Conservation (phyloP, 2,329 filamentous ascomycete genomes). For the Helicocarpus griseus region DNA sequence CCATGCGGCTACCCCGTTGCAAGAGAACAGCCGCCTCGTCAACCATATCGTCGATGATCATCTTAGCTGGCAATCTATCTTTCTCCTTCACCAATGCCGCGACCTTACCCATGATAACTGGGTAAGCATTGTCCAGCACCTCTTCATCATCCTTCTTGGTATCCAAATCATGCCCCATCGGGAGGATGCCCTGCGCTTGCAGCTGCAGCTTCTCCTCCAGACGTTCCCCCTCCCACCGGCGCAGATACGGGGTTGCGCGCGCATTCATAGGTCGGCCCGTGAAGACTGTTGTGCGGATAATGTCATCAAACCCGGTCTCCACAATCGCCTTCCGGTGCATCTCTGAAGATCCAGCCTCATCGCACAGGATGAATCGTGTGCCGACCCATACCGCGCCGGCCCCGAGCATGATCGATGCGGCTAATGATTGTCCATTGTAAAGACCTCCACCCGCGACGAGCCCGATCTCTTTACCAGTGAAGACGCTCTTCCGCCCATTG, state of each 20-base stretch:
- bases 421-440: conserved; percentile 82
- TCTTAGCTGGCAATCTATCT: conserved; percentile 84
- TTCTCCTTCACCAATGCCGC: conserved; percentile 88
- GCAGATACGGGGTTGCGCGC: conserved; percentile 85
- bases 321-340: conserved; percentile 91
- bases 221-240: conserved; percentile 93
- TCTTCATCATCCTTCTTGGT: conserved; percentile 68
- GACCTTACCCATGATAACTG: conserved; percentile 94
- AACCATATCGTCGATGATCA: conserved; percentile 92
- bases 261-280: conserved; percentile 92
- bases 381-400: conserved; percentile 92
- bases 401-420: conserved; percentile 84
- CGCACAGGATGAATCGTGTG: conserved; percentile 85
- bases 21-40: too few species aligned
- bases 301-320: conserved; percentile 89
- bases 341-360: conserved; percentile 89
- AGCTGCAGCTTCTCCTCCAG: conserved; percentile 83
- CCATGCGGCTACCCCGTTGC: too few species aligned
- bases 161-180: conserved; percentile 90
- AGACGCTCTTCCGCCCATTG: conserved; percentile 70
- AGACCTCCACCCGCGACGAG: conserved; percentile 91
- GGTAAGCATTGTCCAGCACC: conserved; percentile 79
- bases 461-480: conserved; percentile 80
- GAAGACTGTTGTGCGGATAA: conserved; percentile 95
- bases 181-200: conserved; percentile 77